Base-by-base conservation (phyloP, 1,284 basidiomycete genomes). In the Wolfiporia cocos region DNA sequence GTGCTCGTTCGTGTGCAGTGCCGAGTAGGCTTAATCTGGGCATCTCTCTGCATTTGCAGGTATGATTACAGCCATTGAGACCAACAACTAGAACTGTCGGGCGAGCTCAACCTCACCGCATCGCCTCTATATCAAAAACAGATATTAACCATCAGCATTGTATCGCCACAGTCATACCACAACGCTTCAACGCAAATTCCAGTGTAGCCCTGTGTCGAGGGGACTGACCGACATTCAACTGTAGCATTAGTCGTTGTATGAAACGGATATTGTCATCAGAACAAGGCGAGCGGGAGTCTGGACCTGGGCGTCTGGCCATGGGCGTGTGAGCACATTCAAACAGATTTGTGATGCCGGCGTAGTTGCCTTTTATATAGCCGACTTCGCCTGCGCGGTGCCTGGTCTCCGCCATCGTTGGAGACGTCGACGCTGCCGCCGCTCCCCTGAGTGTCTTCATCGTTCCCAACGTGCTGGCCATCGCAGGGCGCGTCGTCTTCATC, bases 61-160 rank as follows among this genome's bases (percentile, higher is more conserved):
- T 87, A 86, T 49, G 84, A 87, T 52, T 87, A 87, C 52, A 68
- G 70, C 48, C 74, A 77, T 52, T 77, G 38, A 51, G 26, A 11
- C 6, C 18, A 3, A 14, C 9, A 28, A 23, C 23, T 11, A 12
- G 17, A 33, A 30, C 19, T 7, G 10, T 17, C 20, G 12, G 17
- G 12, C 19, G 44, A 46, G 40, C 31, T 46, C 44, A 46, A 42
- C 44, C 43, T 41, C 44, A 39, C 37, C 26, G 38, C 42, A 33
- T 29, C 18, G n/a, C n/a, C n/a, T n/a, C n/a, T n/a, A 24, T n/a
- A 12, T 36, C 41, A 12, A 20, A 30, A 12, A 24, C 39, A 38
- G 37, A 39, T 34, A n/a, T n/a, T n/a, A n/a, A n/a, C n/a, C n/a
- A n/a, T n/a, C n/a, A n/a, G n/a, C n/a, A n/a, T n/a, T n/a, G n/a